Conservation (phyloP, 768 basidiomycete genomes). For the Podaxis carcinomalis region DNA sequence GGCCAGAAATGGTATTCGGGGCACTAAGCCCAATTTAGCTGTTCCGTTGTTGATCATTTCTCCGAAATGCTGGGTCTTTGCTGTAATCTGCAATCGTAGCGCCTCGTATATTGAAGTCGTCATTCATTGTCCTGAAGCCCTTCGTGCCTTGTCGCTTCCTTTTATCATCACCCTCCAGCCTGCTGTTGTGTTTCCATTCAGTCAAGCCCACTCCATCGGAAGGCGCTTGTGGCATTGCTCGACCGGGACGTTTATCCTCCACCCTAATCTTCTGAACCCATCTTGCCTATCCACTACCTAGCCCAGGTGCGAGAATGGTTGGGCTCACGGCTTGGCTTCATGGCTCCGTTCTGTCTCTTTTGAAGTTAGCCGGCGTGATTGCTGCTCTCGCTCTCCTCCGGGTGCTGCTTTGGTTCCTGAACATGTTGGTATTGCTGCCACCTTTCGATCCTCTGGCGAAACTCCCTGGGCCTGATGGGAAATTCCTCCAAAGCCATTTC, state of each 20-base stretch:
- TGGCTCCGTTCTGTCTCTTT: neutral
- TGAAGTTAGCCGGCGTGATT: neutral
- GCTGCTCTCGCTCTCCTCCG: constrained; percentile 26
- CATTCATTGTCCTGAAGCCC: too few relatives aligned
- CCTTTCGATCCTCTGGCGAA: constrained; percentile 42
- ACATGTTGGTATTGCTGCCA: constrained; percentile 40
- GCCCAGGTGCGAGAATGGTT: neutral
- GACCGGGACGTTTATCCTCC: too few relatives aligned
- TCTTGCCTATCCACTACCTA: neutral
- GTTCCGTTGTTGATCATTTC: neutral
- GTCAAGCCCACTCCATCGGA: too few relatives aligned
- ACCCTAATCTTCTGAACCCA: too few relatives aligned
- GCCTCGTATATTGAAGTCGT: neutral
- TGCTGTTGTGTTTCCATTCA: too few relatives aligned
- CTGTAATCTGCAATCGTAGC: neutral
- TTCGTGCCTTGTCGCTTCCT: too few relatives aligned
- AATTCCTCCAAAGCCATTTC: constrained; percentile 29
- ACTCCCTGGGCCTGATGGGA: constrained; percentile 43
- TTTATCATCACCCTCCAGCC: too few relatives aligned
- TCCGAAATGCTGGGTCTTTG: neutral
- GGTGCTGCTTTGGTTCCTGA: constrained; percentile 35
- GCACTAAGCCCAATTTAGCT: neutral
- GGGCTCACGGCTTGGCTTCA: neutral
- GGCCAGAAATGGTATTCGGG: neutral
- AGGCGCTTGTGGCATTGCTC: too few relatives aligned